Base-by-base conservation (phyloP, 2,329 filamentous ascomycete genomes). In the Colletotrichum echinochloae region DNA sequence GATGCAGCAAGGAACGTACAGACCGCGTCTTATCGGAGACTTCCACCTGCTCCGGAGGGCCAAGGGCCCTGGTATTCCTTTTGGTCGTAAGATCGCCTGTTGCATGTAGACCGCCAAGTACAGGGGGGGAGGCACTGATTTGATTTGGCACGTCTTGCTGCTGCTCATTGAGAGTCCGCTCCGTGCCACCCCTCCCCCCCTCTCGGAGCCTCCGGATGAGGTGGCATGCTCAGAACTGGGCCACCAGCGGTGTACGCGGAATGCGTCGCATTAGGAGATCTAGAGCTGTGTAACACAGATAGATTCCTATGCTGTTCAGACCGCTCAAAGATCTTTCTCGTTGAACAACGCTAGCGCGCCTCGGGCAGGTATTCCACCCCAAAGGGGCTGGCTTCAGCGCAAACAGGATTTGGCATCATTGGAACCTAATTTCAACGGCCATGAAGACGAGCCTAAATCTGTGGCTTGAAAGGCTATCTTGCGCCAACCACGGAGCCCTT, bases 1-100 rank as follows among this genome's bases (percentile, higher is more conserved):
- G 41, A n/a, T 44, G 18, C 41, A 11, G 41, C 18, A n/a, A 44
- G n/a, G 20, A 23, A 86, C 84, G 0, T 79, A 77, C 48, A 81
- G 76, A 16, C 76, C 74, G 3, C 74, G 76, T 0, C 79, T 82
- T 18, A 7, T 18, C 5, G 18, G 14, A 49, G 48, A 14, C 14
- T 16, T 16, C 37, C 1, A 49, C 12, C 14, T 44, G 23, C 11
- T 49, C 8, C 16, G 4, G 6, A 20, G 18, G 18, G 23, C 48
- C n/a, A 2, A 4, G 23, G 12, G 23, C 4, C 6, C 14, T 28
- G 23, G 6, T 28, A 1, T 44, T 44, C 18, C 41, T 20, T 44
- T 44, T 44, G 7, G 20, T 1, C 18, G 18, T 8, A 49, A 18
- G 48, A 49, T 28, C 14, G 23, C 4, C 48, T 18, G 26, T 49